Conservation (phyloP, 164 flowering plant species). For the Macadamia tetraphylla region DNA sequence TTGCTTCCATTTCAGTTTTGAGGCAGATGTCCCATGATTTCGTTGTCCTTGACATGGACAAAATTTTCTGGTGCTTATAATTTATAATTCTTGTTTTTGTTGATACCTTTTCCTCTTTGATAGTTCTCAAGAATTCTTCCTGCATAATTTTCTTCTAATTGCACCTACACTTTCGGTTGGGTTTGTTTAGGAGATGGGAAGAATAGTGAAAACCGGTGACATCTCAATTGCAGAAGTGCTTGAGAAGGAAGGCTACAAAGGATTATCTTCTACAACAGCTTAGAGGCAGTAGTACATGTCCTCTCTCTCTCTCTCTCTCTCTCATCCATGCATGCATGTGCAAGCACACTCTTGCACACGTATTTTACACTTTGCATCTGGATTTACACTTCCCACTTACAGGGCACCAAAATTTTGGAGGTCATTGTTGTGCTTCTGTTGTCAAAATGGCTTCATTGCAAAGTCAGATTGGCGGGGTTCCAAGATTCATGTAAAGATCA, state of each 20-base stretch:
- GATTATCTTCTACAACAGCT: conserved; percentile 38
- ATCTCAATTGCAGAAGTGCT: conserved; percentile 60
- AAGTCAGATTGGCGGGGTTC: too few species aligned
- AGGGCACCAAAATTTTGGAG: not conserved
- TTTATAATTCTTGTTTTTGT: not conserved
- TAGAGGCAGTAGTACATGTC: not conserved
- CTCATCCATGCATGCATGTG: not conserved
- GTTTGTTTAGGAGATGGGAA: conserved; percentile 67
- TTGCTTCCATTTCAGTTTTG: too few species aligned
- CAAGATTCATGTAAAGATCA: too few species aligned
- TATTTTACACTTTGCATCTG: too few species aligned
- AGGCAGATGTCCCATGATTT: too few species aligned
- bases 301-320: not conserved
- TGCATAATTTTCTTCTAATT: not conserved
- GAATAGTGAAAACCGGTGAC: conserved; percentile 83
- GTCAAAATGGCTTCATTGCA: too few species aligned
- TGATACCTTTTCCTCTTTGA: too few species aligned
- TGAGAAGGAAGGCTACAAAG: conserved; percentile 83
- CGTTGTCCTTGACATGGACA: not conserved
- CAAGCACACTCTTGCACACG: not conserved
- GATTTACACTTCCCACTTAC: not conserved
- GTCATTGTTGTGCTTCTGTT: too few species aligned
- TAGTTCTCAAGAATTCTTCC: too few species aligned
- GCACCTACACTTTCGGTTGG: not conserved
- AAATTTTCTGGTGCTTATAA: not conserved